phyloP scores from a whole-genome alignment of 768 basidiomycete species.

The Tephrocybe sp. region DNA sequence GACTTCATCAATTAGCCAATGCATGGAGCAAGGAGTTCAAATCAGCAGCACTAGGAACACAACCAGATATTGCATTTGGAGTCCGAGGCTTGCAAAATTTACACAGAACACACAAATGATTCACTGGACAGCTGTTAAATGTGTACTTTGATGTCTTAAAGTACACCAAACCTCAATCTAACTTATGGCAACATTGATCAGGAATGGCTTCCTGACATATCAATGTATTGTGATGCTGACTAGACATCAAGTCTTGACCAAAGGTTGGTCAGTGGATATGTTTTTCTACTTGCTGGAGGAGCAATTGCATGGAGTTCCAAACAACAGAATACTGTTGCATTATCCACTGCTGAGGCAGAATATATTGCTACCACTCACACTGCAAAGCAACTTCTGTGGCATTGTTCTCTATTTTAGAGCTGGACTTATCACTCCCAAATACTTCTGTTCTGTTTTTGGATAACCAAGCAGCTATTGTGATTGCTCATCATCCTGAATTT shows the following conservation, averaged over 20 bases:
- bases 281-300: background rate
- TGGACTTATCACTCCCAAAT: background rate
- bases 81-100: background rate
- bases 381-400: background rate
- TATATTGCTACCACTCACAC: background rate
- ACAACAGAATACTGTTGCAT: background rate
- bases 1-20: background rate
- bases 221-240: background rate
- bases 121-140: background rate
- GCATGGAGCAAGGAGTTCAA: background rate
- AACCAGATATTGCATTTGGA: background rate
- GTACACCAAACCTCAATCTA: background rate
- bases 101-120: background rate
- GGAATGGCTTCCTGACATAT: background rate
- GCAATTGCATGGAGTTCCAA: background rate
- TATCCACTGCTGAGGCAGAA: background rate
- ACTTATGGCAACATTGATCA: background rate
- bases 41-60: background rate
- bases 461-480: background rate
- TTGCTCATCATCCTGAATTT: background rate
- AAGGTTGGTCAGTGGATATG: background rate
- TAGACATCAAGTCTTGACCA: background rate
- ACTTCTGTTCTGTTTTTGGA: background rate
- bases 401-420: background rate
- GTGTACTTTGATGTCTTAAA: background rate